A percentile compares a stretch with the other conserved stretches of the same genome.
phyloP scores from a whole-genome alignment of 352 stramenopile species.

The Lagenidium sp. region DNA sequence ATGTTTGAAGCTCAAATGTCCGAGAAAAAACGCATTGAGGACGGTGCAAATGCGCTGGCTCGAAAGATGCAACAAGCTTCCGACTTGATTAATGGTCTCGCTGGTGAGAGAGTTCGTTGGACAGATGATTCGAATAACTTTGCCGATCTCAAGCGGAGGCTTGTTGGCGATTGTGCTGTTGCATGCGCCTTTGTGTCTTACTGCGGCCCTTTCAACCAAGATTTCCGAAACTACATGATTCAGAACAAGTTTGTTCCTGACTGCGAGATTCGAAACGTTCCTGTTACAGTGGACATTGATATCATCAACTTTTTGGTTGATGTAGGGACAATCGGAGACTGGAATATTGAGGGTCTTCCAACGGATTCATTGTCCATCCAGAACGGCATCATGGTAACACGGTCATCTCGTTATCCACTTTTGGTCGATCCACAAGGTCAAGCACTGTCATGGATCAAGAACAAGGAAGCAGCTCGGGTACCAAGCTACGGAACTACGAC shows the following conservation, averaged over 20 bases:
- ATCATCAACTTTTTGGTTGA: conserved; percentile 97
- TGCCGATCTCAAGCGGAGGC: conserved; percentile 91
- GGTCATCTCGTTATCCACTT: conserved; percentile 93
- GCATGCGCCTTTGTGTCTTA: conserved; percentile 97
- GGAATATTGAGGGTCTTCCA: conserved; percentile 96
- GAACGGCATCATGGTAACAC: conserved; percentile 98
- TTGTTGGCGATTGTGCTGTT: conserved; percentile 96
- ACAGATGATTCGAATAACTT: conserved; percentile 98
- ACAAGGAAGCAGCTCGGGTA: conserved; percentile 90
- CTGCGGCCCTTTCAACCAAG: conserved; percentile 97
- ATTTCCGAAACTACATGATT: conserved; percentile 95
- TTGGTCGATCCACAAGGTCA: conserved; percentile 98
- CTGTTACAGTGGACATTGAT: conserved; percentile 93
- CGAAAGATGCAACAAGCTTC: conserved; percentile 98
- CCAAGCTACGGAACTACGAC: conserved; percentile 94
- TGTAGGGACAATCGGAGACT: conserved; percentile 96
- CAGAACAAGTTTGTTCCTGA: conserved; percentile 95
- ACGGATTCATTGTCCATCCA: conserved; percentile 97
- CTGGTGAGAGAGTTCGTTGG: conserved; percentile 94
- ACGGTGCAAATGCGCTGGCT: conserved; percentile 91
- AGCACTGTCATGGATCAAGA: conserved; percentile 97
- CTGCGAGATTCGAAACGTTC: conserved; percentile 87
- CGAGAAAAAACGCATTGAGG: conserved; percentile 96
- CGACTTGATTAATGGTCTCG: conserved; percentile 95
- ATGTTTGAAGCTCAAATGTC: conserved; percentile 97